Conservation (phyloP, 2,329 filamentous ascomycete species). For the Phaeosphaeria sp. region DNA sequence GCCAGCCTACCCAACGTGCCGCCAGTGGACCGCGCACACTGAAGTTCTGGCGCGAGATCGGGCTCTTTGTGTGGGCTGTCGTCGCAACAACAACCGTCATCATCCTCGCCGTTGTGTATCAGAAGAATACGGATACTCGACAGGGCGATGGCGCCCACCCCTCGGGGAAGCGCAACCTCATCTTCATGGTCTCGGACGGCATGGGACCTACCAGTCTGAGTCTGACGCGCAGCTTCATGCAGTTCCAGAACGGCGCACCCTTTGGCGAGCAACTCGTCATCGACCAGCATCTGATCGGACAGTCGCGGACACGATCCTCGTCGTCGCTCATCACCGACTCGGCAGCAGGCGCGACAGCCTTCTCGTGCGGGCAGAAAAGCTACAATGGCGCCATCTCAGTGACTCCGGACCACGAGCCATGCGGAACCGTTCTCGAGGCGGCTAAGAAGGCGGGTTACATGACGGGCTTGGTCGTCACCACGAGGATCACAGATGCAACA, state of each 20-base stretch:
- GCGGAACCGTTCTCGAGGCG: constrained; percentile 91
- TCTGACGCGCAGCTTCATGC: constrained; percentile 84
- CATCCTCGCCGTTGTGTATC: constrained; percentile 80
- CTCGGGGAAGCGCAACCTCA: constrained; percentile 82
- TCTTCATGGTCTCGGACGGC: constrained; percentile 99
- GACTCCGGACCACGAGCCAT: constrained; percentile 82
- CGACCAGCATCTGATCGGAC: constrained; percentile 89
- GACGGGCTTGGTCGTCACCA: constrained; percentile 94
- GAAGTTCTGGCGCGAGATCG: constrained; percentile 73
- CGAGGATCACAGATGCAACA: constrained; percentile 92
- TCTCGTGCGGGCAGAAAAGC: constrained; percentile 89
- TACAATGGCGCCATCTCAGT: constrained; percentile 97
- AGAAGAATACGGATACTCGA: constrained; percentile 56
- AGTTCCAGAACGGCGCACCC: constrained; percentile 76
- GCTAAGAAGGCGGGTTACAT: constrained; percentile 90
- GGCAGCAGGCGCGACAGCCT: constrained; percentile 95
- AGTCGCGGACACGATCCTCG: constrained; percentile 83
- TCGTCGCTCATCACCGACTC: constrained; percentile 91
- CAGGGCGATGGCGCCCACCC: constrained; percentile 37
- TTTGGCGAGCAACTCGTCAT: constrained; percentile 77
- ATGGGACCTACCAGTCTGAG: constrained; percentile 95
- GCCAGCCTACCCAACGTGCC: constrained; percentile 51
- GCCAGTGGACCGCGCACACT: constrained; percentile 50
- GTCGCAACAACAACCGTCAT: constrained; percentile 80
- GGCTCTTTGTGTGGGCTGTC: constrained; percentile 82